Conservation (phyloP, 306 rosid genomes). For the Alnus rubra region DNA sequence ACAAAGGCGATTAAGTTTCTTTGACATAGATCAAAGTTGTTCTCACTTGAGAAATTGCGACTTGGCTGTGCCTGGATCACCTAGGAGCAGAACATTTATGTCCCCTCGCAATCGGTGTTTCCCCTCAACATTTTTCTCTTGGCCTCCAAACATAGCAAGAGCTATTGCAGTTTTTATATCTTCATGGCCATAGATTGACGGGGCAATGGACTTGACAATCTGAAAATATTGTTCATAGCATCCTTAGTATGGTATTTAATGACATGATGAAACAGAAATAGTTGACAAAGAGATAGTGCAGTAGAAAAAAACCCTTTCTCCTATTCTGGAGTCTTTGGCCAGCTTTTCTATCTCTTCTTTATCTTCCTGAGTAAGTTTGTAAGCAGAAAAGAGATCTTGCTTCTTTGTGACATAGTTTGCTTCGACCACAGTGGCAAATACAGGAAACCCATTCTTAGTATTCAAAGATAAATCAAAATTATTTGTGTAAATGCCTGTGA, state of each 20-base stretch:
- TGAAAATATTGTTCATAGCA: conserved; percentile 36
- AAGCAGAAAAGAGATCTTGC: conserved; percentile 94
- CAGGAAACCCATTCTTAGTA: conserved; percentile 98
- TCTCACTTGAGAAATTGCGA: conserved; percentile 98
- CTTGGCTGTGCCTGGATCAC: conserved; percentile 99
- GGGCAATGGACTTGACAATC: conserved; percentile 93
- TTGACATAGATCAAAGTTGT: conserved; percentile 10
- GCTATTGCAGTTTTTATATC: conserved; percentile 96
- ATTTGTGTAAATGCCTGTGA: conserved; percentile 90
- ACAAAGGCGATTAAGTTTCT: conserved; percentile 1
- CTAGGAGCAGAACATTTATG: conserved; percentile 91
- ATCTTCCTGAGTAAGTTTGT: conserved; percentile 96
- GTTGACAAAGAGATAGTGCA: background rate
- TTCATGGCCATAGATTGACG: conserved; percentile 94
- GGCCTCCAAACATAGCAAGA: conserved; percentile 98
- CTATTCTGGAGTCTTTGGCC: conserved; percentile 89
- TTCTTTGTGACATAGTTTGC: conserved; percentile 88
- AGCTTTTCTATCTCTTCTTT: conserved; percentile 78
- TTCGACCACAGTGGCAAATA: conserved; percentile 98
- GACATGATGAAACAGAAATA: background rate
- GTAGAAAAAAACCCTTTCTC: conserved; percentile 79
- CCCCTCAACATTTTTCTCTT: conserved; percentile 89
- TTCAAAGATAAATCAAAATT: conserved; percentile 92
- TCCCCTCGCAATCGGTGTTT: conserved; percentile 90
- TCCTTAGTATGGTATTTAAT: conserved; percentile 13